phyloP scores from a whole-genome alignment of 176 grass and related monocot genomes.

The Cenchrus fungigraminus region DNA sequence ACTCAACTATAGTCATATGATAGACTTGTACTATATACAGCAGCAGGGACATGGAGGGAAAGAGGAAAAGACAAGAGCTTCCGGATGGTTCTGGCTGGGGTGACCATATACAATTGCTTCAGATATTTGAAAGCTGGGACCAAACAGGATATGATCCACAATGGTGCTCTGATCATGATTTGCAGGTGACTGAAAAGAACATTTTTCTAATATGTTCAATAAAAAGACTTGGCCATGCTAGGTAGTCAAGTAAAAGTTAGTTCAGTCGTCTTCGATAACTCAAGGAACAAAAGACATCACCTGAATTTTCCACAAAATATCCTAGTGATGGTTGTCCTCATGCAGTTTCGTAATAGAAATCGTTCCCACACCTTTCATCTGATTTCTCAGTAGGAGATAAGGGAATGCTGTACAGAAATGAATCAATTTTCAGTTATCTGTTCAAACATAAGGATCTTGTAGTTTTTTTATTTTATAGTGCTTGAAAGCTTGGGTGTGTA shows the following conservation, averaged over 20 bases:
- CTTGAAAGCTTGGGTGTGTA: constrained; percentile 21
- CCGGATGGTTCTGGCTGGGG: constrained; percentile 95
- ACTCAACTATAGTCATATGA: constrained; percentile 10
- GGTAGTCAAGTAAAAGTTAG: constrained; percentile 20
- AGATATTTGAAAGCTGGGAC: constrained; percentile 93
- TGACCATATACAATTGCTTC: constrained; percentile 97
- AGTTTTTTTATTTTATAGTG: constrained; percentile 17
- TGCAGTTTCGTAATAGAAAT: constrained; percentile 22
- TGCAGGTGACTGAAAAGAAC: constrained; percentile 63
- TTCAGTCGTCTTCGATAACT: background rate
- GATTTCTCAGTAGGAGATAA: constrained; percentile 21
- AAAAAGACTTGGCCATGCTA: constrained; percentile 16
- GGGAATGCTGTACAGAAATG: constrained; percentile 11
- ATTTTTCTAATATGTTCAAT: constrained; percentile 12
- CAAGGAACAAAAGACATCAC: constrained; percentile 22
- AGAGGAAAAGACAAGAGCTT: constrained; percentile 79
- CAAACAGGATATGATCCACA: constrained; percentile 83
- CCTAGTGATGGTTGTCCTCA: background rate
- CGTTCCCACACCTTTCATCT: constrained; percentile 3
- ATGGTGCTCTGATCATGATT: constrained; percentile 85
- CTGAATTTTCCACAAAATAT: constrained; percentile 28
- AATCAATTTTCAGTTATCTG: constrained; percentile 27
- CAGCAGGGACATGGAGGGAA: constrained; percentile 76
- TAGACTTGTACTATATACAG: constrained; percentile 50
- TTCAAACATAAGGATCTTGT: constrained; percentile 29